phyloP scores from a whole-genome alignment of 1,139 yeast genomes.

The Pneumocystis oryctolagi region DNA sequence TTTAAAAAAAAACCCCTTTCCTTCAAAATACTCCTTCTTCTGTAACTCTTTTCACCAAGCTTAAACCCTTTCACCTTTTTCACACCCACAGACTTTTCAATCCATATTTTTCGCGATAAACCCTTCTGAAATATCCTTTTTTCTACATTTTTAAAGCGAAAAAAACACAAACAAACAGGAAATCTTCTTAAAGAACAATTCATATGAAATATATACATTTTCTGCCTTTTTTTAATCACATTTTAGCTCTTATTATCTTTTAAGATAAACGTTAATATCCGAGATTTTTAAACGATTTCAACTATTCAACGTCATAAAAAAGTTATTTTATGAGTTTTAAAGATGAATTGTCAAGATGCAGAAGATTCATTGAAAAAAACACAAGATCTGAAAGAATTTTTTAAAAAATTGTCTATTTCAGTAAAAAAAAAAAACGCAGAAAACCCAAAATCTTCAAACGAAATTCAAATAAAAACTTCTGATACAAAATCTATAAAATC shows the following conservation, averaged over 20 bases:
- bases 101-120: neutral
- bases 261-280: no score
- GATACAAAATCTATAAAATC: slow-evolving; percentile 44
- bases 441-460: slow-evolving; percentile 33
- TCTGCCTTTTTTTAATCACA: neutral
- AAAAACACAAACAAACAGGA: neutral
- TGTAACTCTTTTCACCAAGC: neutral
- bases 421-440: slow-evolving; percentile 34
- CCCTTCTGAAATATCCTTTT: neutral
- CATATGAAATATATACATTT: neutral
- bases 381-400: slow-evolving; percentile 27
- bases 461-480: slow-evolving; percentile 30
- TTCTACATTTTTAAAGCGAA: neutral
- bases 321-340: neutral
- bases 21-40: neutral
- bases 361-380: neutral
- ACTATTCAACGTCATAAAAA: neutral
- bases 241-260: neutral
- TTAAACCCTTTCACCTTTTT: neutral
- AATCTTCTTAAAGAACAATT: neutral
- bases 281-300: neutral
- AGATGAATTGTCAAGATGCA: neutral
- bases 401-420: slow-evolving; percentile 34
- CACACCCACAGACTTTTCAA: neutral
- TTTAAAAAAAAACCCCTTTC: neutral